phyloP scores from a whole-genome alignment of 805 yeast species.

The Candida coquimbonensis region DNA sequence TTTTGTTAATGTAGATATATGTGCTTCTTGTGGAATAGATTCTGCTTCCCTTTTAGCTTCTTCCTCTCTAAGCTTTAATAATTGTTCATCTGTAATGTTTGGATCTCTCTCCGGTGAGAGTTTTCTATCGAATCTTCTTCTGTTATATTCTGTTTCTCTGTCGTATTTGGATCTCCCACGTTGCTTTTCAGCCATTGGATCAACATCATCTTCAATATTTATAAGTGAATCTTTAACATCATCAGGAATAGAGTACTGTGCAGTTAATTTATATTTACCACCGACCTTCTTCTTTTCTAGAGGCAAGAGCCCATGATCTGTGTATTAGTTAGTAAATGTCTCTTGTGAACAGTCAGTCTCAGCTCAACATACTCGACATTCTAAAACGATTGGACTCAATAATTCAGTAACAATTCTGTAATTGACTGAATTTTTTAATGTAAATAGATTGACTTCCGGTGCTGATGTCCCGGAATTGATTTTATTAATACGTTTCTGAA shows the following conservation, averaged over 20 bases:
- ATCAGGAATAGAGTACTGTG: constrained; percentile 34
- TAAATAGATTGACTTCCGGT: no score
- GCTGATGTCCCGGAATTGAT: no score
- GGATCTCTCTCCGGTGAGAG: constrained; percentile 26
- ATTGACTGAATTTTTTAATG: no score
- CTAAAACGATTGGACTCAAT: no score
- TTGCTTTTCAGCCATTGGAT: constrained; percentile 21
- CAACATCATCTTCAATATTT: constrained; percentile 22
- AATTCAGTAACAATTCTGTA: no score
- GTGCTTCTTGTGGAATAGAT: not conserved
- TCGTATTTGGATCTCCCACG: constrained; percentile 24
- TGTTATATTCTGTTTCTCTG: constrained; percentile 43
- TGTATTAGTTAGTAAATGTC: not conserved
- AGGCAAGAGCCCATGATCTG: not conserved
- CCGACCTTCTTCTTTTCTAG: not conserved
- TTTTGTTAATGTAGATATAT: not conserved
- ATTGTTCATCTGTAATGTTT: constrained; percentile 33
- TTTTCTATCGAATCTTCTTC: constrained; percentile 28
- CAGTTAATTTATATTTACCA: constrained; percentile 24
- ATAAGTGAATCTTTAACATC: constrained; percentile 25
- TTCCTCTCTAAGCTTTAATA: constrained; percentile 33
- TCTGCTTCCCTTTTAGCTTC: constrained; percentile 30
- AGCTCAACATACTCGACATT: no score
- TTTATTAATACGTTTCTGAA: no score
- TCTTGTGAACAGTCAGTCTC: no score